These are phyloP conservation scores for Basipetospora chlamydospora DNA, from an alignment of 2,329 filamentous ascomycete genomes.

Conservation along the genomic window DNA sequence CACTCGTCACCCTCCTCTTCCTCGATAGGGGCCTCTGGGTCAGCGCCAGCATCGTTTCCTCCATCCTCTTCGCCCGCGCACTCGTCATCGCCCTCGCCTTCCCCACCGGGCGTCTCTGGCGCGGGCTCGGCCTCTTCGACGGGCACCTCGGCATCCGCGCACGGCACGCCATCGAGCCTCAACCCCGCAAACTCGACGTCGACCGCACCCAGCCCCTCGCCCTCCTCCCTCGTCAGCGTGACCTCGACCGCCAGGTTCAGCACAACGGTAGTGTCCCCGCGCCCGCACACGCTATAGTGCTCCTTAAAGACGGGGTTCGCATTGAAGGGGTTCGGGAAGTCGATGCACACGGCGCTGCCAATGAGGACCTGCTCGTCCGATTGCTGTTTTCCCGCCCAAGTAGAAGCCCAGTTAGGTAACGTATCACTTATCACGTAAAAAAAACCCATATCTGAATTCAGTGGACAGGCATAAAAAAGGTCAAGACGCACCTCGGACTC, in stretches of 20 bases:
- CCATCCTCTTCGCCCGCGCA: too few relatives aligned
- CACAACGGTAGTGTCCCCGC: not conserved
- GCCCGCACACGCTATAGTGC: not conserved
- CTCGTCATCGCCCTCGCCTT: not conserved
- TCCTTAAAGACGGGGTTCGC: not conserved
- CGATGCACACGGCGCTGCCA: constrained; percentile 2
- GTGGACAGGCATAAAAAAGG: not conserved
- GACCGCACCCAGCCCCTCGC: not conserved
- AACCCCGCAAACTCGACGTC: not conserved
- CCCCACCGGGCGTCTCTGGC: not conserved
- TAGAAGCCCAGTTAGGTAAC: too few relatives aligned
- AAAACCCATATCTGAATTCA: too few relatives aligned
- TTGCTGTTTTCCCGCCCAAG: too few relatives aligned
- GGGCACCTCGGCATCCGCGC: not conserved
- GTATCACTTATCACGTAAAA: too few relatives aligned
- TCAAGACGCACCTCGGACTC: not conserved
- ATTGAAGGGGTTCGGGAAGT: not conserved
- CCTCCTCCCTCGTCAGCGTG: not conserved
- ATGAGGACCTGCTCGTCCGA: constrained; percentile 2
- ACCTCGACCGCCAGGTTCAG: constrained; percentile 1
- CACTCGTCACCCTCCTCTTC: not conserved
- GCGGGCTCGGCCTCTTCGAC: not conserved
- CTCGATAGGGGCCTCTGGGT: not conserved
- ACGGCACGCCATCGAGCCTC: constrained; percentile 1
- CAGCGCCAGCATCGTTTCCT: not conserved